These are phyloP conservation scores for Calonectria henricotiae DNA, from an alignment of 2,329 filamentous ascomycete species.

Conservation along the genomic window DNA sequence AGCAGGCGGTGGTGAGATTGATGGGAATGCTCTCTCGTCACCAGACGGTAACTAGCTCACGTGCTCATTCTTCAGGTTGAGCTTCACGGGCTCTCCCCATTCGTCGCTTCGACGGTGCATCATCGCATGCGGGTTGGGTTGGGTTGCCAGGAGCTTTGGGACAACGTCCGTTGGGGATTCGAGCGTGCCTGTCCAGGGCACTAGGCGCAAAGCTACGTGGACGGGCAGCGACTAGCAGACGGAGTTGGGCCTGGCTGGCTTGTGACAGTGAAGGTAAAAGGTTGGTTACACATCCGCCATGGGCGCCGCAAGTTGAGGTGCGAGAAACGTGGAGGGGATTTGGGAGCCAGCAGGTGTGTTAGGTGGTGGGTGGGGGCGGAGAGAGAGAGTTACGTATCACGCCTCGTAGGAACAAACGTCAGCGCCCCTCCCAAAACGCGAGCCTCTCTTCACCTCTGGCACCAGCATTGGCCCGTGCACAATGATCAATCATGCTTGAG, in stretches of 20 bases:
- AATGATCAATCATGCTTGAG: slow-evolving; percentile 33
- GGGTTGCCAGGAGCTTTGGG: slow-evolving; percentile 17
- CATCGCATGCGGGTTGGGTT: slow-evolving; percentile 13
- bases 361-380: background rate
- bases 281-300: slow-evolving; percentile 21
- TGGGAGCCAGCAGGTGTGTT: background rate
- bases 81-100: background rate
- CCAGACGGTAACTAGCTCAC: slow-evolving; percentile 29
- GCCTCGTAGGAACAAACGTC: slow-evolving; percentile 48
- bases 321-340: slow-evolving; percentile 23
- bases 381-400: slow-evolving; percentile 34
- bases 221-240: slow-evolving; percentile 11
- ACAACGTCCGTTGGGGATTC: background rate
- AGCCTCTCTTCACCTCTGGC: slow-evolving; percentile 39
- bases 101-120: background rate
- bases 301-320: slow-evolving; percentile 17
- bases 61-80: slow-evolving; percentile 25
- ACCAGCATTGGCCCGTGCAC: slow-evolving; percentile 46
- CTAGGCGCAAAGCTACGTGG: slow-evolving; percentile 12
- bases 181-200: slow-evolving; percentile 2
- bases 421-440: slow-evolving; percentile 40
- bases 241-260: background rate
- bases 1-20: slow-evolving; percentile 27
- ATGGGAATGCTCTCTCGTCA: slow-evolving; percentile 22
- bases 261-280: slow-evolving; percentile 25